Evolutionary conservation across 2,329 filamentous ascomycete genomes (phyloP), one percentile per base, ranked within the genome.

Genomic region (Diaporthe destruens): DNA sequence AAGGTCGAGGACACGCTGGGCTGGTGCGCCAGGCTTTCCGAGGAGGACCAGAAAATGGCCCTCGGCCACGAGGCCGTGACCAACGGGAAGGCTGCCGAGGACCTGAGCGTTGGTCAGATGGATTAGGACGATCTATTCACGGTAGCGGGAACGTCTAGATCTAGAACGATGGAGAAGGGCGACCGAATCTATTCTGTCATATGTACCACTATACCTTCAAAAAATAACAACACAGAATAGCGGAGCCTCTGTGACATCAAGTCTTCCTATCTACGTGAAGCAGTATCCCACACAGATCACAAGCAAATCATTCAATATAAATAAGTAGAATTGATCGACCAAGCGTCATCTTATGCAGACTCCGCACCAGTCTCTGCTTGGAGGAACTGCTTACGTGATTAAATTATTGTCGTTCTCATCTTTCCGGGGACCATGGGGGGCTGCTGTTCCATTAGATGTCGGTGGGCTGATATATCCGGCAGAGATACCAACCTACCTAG

Each of bases 1-100:
- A 94, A 93, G 82, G 85, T 93, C 54, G 85, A 92, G 80, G 96
- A 98, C 80, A 84, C 85, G 71, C 93, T 95, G 79, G 90, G 90
- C 5, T 98, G 95, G 95, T 88, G 89, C 61, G 80, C 83, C 66
- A 77, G 80, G 9, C 85, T 91, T 9, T 79, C 77, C 9, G 84
- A 82, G 66, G 82, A 81, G 69, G 87, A 90, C 74, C 81, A 82
- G 8, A 79, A 77, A 67, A 84, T 85, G 74, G 83, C 85, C 8
- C 74, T 76, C 9, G 78, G 77, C 1, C 80, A 79, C 74, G 72
- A 77, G 25, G 76, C 76, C 20, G 72, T 75, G 23, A 63, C 75
- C 6, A 76, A 78, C 66, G 75, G 76, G 51, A 78, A 75, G 0
- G 75, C 79, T 72, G 80, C 78, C 0, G 65, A 47, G 36, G 65